phyloP scores from a whole-genome alignment of 495 filamentous ascomycete species.

The Xylaria bambusicola region DNA sequence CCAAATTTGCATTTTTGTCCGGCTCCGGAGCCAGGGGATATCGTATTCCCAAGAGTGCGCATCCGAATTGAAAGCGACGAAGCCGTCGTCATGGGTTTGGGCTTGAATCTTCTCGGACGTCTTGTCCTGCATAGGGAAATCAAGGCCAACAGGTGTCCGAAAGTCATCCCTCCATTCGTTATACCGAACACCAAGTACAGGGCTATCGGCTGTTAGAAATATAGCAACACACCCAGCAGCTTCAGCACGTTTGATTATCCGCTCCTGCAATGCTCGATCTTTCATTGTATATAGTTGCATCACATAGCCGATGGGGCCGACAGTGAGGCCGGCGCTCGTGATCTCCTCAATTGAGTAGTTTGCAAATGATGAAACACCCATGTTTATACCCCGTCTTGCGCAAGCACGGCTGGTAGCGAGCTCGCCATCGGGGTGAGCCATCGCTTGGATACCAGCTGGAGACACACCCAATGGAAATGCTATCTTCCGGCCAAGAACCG shows the following conservation, averaged over 20 bases:
- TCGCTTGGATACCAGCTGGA: slow-evolving; percentile 36
- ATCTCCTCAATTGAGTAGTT: slow-evolving; percentile 9
- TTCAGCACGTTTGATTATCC: slow-evolving; percentile 42
- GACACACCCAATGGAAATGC: slow-evolving; percentile 21
- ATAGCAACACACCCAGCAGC: slow-evolving; percentile 39
- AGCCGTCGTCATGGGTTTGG: slow-evolving; percentile 31
- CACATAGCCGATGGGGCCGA: slow-evolving; percentile 33
- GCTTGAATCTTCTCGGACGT: slow-evolving; percentile 3
- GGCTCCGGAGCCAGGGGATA: slow-evolving; percentile 36
- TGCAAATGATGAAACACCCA: slow-evolving; percentile 32
- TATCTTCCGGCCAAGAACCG: slow-evolving; percentile 12
- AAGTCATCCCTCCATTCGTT: slow-evolving; percentile 45
- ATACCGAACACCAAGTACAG: slow-evolving; percentile 35
- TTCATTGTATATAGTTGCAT: slow-evolving; percentile 49
- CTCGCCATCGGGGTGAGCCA: slow-evolving; percentile 48
- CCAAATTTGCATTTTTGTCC: slow-evolving; percentile 45
- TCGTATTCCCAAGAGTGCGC: slow-evolving; percentile 34
- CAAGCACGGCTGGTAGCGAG: slow-evolving; percentile 48
- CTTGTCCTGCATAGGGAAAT: not conserved
- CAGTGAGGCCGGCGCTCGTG: not conserved
- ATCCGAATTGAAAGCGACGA: slow-evolving; percentile 36
- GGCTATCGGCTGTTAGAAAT: slow-evolving; percentile 41
- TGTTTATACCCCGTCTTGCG: slow-evolving; percentile 45
- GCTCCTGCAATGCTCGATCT: slow-evolving; percentile 35
- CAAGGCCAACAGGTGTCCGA: slow-evolving; percentile 6